Evolutionary conservation across 768 basidiomycete species (phyloP).

Genomic region (Xerocomellus amylosporus): DNA sequence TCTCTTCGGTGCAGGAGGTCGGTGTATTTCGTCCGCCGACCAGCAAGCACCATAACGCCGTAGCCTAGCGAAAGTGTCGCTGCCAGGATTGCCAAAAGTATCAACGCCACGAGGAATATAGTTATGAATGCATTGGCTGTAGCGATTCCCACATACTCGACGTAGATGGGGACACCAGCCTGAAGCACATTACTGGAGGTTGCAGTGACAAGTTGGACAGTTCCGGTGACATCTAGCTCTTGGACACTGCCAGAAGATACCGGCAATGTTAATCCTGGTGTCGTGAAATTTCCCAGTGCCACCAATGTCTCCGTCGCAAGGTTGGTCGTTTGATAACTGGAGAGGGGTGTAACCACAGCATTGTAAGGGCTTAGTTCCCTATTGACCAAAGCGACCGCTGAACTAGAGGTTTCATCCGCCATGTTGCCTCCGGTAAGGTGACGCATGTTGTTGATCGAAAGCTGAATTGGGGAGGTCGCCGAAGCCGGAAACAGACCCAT

Average conservation of each 20-base stretch:
- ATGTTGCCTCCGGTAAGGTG: conserved; percentile 77
- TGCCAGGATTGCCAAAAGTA: conserved; percentile 59
- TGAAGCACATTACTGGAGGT: conserved; percentile 64
- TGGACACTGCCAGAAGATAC: conserved; percentile 23
- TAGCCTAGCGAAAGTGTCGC: conserved; percentile 54
- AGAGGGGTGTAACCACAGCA: conserved; percentile 9
- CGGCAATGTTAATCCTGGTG: not conserved
- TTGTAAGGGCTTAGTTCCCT: conserved; percentile 82
- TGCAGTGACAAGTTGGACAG: conserved; percentile 65
- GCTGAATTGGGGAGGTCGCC: conserved; percentile 58
- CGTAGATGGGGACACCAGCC: conserved; percentile 81
- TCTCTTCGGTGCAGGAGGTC: conserved; percentile 20
- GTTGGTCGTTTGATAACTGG: not conserved
- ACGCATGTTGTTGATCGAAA: conserved; percentile 79
- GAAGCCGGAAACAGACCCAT: conserved; percentile 67
- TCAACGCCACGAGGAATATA: conserved; percentile 70
- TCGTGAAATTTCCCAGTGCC: conserved; percentile 11
- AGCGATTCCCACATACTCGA: conserved; percentile 72
- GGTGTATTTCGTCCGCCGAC: conserved; percentile 20
- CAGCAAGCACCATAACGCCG: conserved; percentile 34
- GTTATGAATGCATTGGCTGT: conserved; percentile 91
- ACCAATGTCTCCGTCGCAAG: conserved; percentile 8
- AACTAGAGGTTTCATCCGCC: conserved; percentile 53
- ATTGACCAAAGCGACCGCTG: conserved; percentile 75
- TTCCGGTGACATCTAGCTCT: conserved; percentile 20